phyloP scores from a whole-genome alignment of 1,284 basidiomycete species.

The Sanguinoderma infundibulare region DNA sequence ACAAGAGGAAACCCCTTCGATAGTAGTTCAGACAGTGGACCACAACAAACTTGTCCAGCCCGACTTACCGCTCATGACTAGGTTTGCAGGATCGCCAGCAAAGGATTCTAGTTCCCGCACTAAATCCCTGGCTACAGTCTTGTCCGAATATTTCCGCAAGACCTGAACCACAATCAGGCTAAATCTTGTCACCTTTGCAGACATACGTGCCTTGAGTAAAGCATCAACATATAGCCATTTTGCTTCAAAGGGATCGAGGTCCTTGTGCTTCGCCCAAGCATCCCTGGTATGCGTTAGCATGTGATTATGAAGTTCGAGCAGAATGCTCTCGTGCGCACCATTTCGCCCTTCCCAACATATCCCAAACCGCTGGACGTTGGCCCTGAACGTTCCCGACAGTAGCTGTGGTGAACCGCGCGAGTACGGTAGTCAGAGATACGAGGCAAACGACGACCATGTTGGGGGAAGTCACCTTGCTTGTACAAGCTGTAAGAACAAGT shows the following conservation, averaged over 20 bases:
- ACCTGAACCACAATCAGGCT: conserved; percentile 52
- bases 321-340: conserved; percentile 58
- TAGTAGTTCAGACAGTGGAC: conserved; percentile 4
- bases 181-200: too few relatives aligned
- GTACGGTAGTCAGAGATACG: neutral
- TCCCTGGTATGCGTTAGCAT: conserved; percentile 64
- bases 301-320: conserved; percentile 28
- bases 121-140: conserved; percentile 75
- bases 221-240: conserved; percentile 92
- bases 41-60: neutral
- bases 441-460: conserved; percentile 12
- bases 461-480: conserved; percentile 78
- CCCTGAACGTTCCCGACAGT: conserved; percentile 87
- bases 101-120: conserved; percentile 87
- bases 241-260: conserved; percentile 79
- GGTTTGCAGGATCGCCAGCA: conserved; percentile 68
- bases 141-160: conserved; percentile 82
- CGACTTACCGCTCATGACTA: conserved; percentile 70
- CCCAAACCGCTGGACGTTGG: conserved; percentile 85
- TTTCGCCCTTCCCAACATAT: conserved; percentile 94
- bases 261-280: conserved; percentile 92
- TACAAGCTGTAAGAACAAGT: conserved; percentile 63
- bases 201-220: conserved; percentile 69
- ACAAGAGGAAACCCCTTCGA: conserved; percentile 49
- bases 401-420: conserved; percentile 49